Conservation (phyloP, 2,329 filamentous ascomycete genomes). For the Graphilbum ipis-grandicollis region DNA sequence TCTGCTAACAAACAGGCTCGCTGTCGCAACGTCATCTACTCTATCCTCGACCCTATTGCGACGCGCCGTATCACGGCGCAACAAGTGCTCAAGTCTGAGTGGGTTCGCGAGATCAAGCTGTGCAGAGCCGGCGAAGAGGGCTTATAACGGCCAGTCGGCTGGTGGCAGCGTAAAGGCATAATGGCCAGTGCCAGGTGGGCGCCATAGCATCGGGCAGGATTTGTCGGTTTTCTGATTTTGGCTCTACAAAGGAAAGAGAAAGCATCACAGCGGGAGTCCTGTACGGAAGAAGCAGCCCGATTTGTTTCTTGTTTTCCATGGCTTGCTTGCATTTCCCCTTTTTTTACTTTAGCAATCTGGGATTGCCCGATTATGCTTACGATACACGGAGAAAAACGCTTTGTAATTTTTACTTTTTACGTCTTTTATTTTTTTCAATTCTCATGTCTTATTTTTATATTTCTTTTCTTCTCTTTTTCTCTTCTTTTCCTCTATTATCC, state of each 20-base stretch:
- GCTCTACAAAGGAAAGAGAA: too few species aligned
- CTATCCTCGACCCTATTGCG: slow-evolving; percentile 89
- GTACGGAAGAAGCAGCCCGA: too few species aligned
- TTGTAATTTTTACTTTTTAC: background rate
- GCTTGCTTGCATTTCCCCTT: background rate
- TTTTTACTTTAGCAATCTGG: background rate
- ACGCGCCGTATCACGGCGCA: slow-evolving; percentile 83
- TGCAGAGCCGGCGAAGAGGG: slow-evolving; percentile 96
- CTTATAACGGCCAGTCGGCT: slow-evolving; percentile 38
- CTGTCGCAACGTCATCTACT: slow-evolving; percentile 97
- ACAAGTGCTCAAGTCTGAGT: slow-evolving; percentile 94
- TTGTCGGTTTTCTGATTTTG: too few species aligned
- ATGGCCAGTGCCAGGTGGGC: too few species aligned
- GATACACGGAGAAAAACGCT: too few species aligned
- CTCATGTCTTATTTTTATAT: too few species aligned
- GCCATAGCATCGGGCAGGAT: too few species aligned
- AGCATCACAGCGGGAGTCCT: too few species aligned
- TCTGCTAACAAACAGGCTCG: slow-evolving; percentile 49
- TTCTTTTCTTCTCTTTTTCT: background rate
- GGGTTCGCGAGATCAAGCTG: slow-evolving; percentile 93
- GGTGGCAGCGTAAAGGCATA: too few species aligned
- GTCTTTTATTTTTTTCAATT: background rate
- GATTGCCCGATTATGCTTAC: too few species aligned
- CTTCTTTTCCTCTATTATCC: too few species aligned
- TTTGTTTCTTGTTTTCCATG: background rate